Evolutionary conservation across 495 filamentous ascomycete genomes (phyloP).

Genomic region (Tuber umbilicatum): DNA sequence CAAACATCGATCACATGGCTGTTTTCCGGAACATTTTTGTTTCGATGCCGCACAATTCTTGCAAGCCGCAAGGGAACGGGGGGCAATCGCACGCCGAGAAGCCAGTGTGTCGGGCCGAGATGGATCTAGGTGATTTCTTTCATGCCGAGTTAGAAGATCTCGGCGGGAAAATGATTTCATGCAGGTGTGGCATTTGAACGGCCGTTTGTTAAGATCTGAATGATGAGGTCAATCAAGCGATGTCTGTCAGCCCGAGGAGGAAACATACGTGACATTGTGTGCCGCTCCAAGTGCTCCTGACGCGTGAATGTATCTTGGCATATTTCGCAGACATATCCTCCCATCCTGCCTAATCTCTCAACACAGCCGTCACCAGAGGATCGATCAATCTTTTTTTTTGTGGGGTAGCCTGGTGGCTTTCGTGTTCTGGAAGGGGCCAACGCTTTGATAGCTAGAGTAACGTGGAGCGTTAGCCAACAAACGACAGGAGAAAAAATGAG

Average conservation of each 20-base stretch:
- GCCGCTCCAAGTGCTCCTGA: conserved; percentile 1
- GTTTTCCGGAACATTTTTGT: conserved; percentile 1
- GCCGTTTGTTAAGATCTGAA: background rate
- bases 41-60: background rate
- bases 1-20: background rate
- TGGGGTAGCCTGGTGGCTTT: background rate
- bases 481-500: background rate
- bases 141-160: background rate
- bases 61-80: background rate
- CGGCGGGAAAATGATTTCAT: conserved; percentile 1
- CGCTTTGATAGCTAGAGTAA: background rate
- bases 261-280: conserved; percentile 7
- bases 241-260: background rate
- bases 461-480: background rate
- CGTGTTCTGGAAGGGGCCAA: background rate
- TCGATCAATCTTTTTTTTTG: background rate
- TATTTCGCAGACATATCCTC: conserved; percentile 6
- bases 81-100: background rate
- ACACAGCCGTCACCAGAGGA: background rate
- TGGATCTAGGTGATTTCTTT: background rate
- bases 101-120: background rate
- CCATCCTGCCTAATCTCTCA: background rate
- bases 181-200: background rate
- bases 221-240: conserved; percentile 1
- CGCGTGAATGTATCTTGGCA: conserved; percentile 3